Conservation (phyloP, 495 filamentous ascomycete species). For the Trichoderma virens region DNA sequence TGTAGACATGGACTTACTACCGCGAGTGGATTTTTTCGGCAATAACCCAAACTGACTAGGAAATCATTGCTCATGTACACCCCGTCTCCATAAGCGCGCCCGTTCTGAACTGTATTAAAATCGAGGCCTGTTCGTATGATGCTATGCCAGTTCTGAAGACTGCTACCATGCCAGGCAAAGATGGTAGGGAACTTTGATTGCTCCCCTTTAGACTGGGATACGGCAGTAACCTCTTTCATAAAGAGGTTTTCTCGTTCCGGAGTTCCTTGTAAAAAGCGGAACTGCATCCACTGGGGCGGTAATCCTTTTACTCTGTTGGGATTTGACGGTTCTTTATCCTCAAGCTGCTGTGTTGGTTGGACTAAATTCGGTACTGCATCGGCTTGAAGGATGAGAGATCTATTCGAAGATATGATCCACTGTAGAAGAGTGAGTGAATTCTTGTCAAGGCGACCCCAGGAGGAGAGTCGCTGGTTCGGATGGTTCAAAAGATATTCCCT, state of each 20-base stretch:
- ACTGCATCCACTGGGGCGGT: conserved; percentile 67
- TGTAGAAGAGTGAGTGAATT: conserved; percentile 62
- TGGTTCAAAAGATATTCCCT: conserved; percentile 44
- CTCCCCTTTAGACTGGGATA: conserved; percentile 6
- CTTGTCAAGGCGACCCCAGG: conserved; percentile 59
- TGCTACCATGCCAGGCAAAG: conserved; percentile 81
- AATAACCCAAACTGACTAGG: conserved; percentile 51
- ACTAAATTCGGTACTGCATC: conserved; percentile 29
- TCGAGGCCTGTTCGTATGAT: conserved; percentile 80
- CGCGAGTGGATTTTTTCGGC: no score
- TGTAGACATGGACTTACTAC: no score
- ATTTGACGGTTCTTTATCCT: conserved; percentile 13
- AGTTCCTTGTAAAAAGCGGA: conserved; percentile 80
- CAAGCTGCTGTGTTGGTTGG: conserved; percentile 7
- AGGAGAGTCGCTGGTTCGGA: conserved; percentile 37
- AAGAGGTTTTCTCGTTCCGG: conserved; percentile 89
- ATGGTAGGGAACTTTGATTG: conserved; percentile 54
- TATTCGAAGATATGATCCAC: conserved; percentile 89
- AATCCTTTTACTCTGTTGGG: conserved; percentile 51
- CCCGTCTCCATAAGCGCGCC: conserved; percentile 70
- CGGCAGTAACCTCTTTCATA: conserved; percentile 36
- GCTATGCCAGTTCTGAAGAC: conserved; percentile 75
- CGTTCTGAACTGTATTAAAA: conserved; percentile 52
- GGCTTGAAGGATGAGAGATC: conserved; percentile 76
- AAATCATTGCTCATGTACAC: conserved; percentile 67